Evolutionary conservation across 2,329 filamentous ascomycete species (phyloP), one percentile per base, ranked within the genome.

Genomic region (Botryotinia convoluta): DNA sequence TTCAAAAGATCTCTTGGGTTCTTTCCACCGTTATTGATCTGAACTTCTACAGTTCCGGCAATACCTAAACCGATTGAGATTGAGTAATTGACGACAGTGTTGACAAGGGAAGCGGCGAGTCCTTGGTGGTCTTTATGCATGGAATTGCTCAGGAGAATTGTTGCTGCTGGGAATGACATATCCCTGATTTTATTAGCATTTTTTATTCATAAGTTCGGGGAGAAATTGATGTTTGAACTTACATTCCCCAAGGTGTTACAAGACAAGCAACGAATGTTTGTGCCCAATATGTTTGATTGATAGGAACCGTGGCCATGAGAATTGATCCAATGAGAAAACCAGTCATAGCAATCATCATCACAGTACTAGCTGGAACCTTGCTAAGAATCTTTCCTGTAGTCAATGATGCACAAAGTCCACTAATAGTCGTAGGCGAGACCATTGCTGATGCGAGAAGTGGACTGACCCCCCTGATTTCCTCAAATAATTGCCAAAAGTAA

Each of bases 231-330:
- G 1, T 29, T 68, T 32, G 9, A 29, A 62, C 73, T 65, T 73
- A 72, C 73, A 86, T 85, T 54, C 84, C 86, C 78, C 84, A 79
- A 4, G 83, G 82, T 81, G 88, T 88, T 63, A 92, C 78, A 4
- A 91, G 37, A 7, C 88, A 83, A 4, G 84, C 84, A 16, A 90
- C 84, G 78, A 93, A 92, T 0, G 86, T 84, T 75, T 91, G 87
- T 29, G 83, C 84, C 91, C 91, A 93, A 81, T 92, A 93, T 0
- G 82, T 85, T 48, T 79, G 78, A 4, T 73, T 32, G 7, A 78
- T 71, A 1, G 79, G 79, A 12, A 65, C 65, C 0, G 77, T 78
- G 14, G 76, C 76, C 7, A 79, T 64, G 26, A 79, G 70, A 6
- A 79, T 74, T 20, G 78, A 81, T 8, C 85, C 85, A 12, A 82